Evolutionary conservation across 192 early-diverging fungal species (phyloP).

Genomic region (Entophlyctis luteolus): DNA sequence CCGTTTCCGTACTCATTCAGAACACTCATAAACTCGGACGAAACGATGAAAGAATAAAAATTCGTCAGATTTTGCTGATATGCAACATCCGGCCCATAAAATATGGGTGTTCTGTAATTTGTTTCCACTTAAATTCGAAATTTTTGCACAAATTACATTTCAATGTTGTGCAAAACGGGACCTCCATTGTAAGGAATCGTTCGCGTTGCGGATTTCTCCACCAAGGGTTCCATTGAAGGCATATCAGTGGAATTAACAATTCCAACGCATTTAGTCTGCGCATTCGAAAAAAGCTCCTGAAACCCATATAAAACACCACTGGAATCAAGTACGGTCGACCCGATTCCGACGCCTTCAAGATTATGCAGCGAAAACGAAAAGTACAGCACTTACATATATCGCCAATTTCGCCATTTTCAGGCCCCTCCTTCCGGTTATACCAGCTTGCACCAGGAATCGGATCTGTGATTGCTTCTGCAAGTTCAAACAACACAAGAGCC

Average conservation of each 20-base stretch:
- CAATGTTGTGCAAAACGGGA: not conserved
- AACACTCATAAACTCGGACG: not conserved
- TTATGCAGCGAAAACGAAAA: not conserved
- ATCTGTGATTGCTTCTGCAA: not conserved
- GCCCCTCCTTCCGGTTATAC: not conserved
- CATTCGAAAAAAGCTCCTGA: not conserved
- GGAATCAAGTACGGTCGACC: not conserved
- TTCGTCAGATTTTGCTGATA: not conserved
- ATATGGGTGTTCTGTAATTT: not conserved
- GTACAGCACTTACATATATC: not conserved
- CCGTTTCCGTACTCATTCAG: not conserved
- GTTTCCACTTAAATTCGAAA: no score
- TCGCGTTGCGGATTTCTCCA: no score
- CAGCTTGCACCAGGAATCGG: not conserved
- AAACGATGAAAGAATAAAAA: not conserved
- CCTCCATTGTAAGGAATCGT: not conserved
- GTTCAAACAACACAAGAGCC: not conserved
- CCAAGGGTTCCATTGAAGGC: not conserved
- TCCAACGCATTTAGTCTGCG: not conserved
- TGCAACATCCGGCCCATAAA: not conserved
- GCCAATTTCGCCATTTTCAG: not conserved
- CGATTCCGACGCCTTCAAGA: not conserved
- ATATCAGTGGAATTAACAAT: no score
- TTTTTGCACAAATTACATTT: no score
- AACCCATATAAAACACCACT: not conserved